These are phyloP conservation scores for Boletus pseudopeckii DNA, from an alignment of 768 basidiomycete genomes.

Conservation along the genomic window DNA sequence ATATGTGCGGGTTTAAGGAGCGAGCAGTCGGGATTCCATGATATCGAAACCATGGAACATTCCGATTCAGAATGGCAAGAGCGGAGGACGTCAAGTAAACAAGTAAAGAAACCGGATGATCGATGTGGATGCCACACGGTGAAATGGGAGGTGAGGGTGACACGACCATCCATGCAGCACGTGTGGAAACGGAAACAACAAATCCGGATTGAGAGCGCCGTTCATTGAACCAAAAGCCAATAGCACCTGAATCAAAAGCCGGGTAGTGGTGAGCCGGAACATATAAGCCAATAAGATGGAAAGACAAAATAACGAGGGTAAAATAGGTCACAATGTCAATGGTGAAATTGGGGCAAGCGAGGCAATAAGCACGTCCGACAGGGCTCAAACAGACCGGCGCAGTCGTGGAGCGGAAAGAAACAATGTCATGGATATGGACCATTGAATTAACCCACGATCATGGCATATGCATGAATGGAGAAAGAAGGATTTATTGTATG, in stretches of 20 bases:
- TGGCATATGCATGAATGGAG: constrained; percentile 10
- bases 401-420: background rate
- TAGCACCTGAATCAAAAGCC: constrained; percentile 4
- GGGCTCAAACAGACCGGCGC: background rate
- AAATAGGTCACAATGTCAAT: background rate
- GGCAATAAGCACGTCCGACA: background rate
- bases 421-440: background rate
- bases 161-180: background rate
- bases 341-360: background rate
- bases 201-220: background rate
- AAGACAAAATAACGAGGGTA: background rate
- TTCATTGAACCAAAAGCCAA: constrained; percentile 1
- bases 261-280: background rate
- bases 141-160: background rate
- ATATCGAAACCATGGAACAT: background rate
- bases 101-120: background rate
- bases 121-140: background rate
- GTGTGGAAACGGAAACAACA: background rate
- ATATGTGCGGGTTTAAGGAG: background rate
- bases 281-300: background rate
- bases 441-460: background rate
- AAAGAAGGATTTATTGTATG: constrained; percentile 5
- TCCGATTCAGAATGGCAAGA: background rate
- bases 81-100: background rate
- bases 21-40: background rate